A percentile compares a stretch with the other conserved stretches of the same genome.
Evolutionary conservation across 129 eudicot genomes (phyloP).

Genomic region (Rutidosis leptorrhynchoides): DNA sequence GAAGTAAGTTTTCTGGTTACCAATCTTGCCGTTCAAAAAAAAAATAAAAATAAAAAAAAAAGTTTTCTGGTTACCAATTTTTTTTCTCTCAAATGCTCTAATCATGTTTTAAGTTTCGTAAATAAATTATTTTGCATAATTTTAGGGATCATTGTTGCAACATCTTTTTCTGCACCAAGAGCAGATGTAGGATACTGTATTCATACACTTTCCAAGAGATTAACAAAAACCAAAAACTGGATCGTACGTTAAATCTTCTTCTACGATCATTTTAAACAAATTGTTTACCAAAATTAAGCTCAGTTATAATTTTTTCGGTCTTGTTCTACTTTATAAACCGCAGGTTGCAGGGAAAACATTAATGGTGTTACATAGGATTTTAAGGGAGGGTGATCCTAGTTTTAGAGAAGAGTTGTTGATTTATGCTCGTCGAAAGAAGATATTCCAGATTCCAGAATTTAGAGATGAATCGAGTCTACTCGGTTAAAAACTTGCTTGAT

Average conservation of each 20-base stretch:
- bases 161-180: slow-evolving; percentile 62
- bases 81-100: no score
- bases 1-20: slow-evolving; percentile 55
- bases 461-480: slow-evolving; percentile 80
- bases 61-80: no score
- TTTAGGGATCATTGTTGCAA: slow-evolving; percentile 60
- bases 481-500: slow-evolving; percentile 35
- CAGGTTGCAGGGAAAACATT: slow-evolving; percentile 84
- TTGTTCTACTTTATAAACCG: neutral
- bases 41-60: no score
- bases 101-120: no score
- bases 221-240: slow-evolving; percentile 78
- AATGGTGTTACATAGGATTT: slow-evolving; percentile 70
- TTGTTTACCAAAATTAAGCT: neutral
- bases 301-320: neutral
- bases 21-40: no score
- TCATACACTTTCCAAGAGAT: slow-evolving; percentile 75
- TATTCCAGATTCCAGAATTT: slow-evolving; percentile 62
- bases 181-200: slow-evolving; percentile 94
- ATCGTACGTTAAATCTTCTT: slow-evolving; percentile 40
- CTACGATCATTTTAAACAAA: neutral
- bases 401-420: slow-evolving; percentile 67
- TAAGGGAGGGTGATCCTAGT: slow-evolving; percentile 83
- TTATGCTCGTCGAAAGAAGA: slow-evolving; percentile 46
- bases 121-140: neutral